Evolutionary conservation across 345 rosid genomes (phyloP).

Genomic region (Raphanus raphanistrum): DNA sequence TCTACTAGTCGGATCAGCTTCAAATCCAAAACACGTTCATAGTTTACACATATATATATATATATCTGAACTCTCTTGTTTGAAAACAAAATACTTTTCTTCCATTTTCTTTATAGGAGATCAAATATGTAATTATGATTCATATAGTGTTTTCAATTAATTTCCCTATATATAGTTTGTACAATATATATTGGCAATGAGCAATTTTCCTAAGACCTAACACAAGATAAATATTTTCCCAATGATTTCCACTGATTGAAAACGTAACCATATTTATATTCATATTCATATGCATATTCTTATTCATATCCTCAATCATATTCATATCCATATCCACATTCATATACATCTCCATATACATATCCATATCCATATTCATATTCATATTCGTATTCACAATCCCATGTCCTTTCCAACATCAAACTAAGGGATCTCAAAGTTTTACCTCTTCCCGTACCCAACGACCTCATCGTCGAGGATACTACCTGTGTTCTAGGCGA

Average conservation of each 20-base stretch:
- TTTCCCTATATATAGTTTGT: not conserved
- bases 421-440: not conserved
- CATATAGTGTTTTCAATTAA: not conserved
- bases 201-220: not conserved
- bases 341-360: not conserved
- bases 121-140: not conserved
- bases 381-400: not conserved
- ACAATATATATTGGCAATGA: not conserved
- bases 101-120: not conserved
- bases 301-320: not conserved
- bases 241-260: not conserved
- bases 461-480: not conserved
- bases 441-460: not conserved
- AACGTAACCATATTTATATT: not conserved
- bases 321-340: not conserved
- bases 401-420: not conserved
- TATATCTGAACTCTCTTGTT: not conserved
- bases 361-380: not conserved
- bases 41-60: not conserved
- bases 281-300: not conserved
- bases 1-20: constrained; percentile 51
- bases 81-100: not conserved
- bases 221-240: constrained; percentile 1
- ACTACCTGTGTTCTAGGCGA: not conserved
- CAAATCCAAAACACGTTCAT: constrained; percentile 29